Evolutionary conservation across 2,329 filamentous ascomycete genomes (phyloP).

Genomic region (Penicillium corylophilum): DNA sequence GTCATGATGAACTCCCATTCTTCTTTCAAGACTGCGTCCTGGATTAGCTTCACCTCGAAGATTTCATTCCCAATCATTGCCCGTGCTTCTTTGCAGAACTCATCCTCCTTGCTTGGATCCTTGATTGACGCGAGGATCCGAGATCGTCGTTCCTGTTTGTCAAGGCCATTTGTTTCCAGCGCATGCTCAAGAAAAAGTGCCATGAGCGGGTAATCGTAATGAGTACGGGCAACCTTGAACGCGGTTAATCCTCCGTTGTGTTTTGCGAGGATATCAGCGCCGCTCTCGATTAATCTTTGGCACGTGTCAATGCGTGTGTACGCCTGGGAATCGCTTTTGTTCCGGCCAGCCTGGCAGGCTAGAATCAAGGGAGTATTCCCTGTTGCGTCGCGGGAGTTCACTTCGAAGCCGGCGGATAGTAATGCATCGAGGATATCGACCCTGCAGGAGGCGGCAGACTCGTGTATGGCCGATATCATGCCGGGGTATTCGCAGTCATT

Average conservation of each 20-base stretch:
- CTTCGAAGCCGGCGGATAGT: slow-evolving; percentile 2
- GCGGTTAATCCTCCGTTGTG: neutral
- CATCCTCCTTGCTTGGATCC: neutral
- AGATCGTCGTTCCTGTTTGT: neutral
- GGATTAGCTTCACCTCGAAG: neutral
- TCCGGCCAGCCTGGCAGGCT: slow-evolving; percentile 3
- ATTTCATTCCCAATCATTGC: slow-evolving; percentile 1
- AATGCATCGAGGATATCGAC: slow-evolving; percentile 3
- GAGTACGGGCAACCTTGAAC: neutral
- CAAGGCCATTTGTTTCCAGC: neutral
- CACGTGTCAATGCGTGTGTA: slow-evolving; percentile 4
- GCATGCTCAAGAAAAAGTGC: slow-evolving; percentile 7
- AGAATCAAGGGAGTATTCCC: slow-evolving; percentile 6
- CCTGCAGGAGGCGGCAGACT: neutral
- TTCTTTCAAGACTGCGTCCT: neutral
- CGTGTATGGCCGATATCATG: slow-evolving; percentile 4
- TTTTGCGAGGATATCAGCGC: slow-evolving; percentile 2
- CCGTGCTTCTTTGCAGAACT: neutral
- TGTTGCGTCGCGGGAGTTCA: neutral
- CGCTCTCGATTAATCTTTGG: slow-evolving; percentile 4
- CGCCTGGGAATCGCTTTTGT: neutral
- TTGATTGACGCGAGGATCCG: slow-evolving; percentile 5
- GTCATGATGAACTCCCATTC: slow-evolving; percentile 14
- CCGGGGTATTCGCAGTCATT: neutral
- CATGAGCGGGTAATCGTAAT: slow-evolving; percentile 10